These are phyloP conservation scores for Pezicula radicicola DNA, from an alignment of 2,329 filamentous ascomycete genomes.

Conservation along the genomic window DNA sequence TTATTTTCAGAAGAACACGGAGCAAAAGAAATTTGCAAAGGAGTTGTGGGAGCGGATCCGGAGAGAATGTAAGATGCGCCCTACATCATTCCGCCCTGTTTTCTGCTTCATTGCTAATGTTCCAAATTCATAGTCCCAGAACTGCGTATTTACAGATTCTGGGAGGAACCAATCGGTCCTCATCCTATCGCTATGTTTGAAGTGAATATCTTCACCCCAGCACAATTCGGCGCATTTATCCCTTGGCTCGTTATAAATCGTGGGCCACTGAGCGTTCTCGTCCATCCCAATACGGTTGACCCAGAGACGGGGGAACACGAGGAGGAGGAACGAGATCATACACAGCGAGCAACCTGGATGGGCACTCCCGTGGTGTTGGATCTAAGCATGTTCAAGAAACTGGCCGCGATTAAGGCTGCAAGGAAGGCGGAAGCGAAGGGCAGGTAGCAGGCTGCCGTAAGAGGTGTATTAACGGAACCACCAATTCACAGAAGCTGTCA, in stretches of 20 bases:
- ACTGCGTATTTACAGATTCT: conserved; percentile 75
- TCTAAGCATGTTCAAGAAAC: conserved; percentile 42
- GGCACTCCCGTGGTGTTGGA: conserved; percentile 64
- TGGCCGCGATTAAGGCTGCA: conserved; percentile 2
- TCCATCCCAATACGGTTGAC: conserved; percentile 81
- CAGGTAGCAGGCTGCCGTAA: not conserved
- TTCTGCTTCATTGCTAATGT: not conserved
- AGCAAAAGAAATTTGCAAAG: conserved; percentile 64
- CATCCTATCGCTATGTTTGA: conserved; percentile 90
- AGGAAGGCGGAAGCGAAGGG: not conserved
- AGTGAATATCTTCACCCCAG: conserved; percentile 81
- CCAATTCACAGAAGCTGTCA: conserved; percentile 56
- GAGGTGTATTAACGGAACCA: conserved; percentile 62
- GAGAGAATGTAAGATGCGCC: conserved; percentile 62
- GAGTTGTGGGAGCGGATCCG: conserved; percentile 77
- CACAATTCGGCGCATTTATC: conserved; percentile 85
- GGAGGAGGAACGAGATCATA: conserved; percentile 27
- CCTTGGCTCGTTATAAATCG: conserved; percentile 81
- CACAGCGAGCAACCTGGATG: conserved; percentile 67
- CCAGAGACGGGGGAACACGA: conserved; percentile 37
- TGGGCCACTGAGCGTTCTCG: conserved; percentile 72
- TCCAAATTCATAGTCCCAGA: conserved; percentile 64
- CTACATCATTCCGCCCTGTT: not conserved
- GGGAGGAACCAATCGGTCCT: conserved; percentile 75
- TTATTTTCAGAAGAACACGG: conserved; percentile 62